A percentile compares a stretch with the other conserved stretches of the same genome.
Evolutionary conservation across 768 basidiomycete species (phyloP).

Genomic region (Pleurotus cornucopiae): DNA sequence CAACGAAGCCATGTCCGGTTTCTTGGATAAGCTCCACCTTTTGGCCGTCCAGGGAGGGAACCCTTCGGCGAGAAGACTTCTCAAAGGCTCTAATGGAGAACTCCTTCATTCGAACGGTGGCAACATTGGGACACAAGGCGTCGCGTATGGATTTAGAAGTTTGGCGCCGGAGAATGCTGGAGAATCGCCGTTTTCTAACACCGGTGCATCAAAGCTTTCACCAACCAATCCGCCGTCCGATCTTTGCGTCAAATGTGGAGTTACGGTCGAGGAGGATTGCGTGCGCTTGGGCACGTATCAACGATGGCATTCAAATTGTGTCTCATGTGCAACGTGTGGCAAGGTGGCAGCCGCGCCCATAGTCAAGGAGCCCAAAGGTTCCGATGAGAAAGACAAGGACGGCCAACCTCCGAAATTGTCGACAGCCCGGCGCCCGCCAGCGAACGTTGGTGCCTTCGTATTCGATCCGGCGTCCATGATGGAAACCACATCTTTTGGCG

Average conservation of each 20-base stretch:
- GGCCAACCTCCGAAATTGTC: constrained; percentile 55
- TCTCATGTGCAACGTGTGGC: constrained; percentile 82
- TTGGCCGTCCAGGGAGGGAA: constrained; percentile 85
- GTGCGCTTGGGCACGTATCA: constrained; percentile 93
- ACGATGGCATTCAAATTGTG: constrained; percentile 93
- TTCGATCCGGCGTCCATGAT: constrained; percentile 70
- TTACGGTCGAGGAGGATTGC: constrained; percentile 97
- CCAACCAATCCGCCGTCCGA: constrained; percentile 81
- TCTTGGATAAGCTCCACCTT: constrained; percentile 90
- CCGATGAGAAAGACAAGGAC: constrained; percentile 53
- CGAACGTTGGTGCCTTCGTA: constrained; percentile 74
- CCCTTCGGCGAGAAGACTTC: constrained; percentile 69
- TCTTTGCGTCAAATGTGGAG: constrained; percentile 82
- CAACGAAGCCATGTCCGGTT: constrained; percentile 79
- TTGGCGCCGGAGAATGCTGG: constrained; percentile 89
- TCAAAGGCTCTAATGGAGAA: constrained; percentile 73
- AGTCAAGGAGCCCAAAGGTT: constrained; percentile 54
- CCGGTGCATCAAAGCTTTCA: constrained; percentile 44
- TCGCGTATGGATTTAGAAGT: constrained; percentile 91
- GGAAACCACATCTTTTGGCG: constrained; percentile 67
- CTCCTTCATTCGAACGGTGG: constrained; percentile 37
- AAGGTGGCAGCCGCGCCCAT: constrained; percentile 64
- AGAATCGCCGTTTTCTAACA: constrained; percentile 67
- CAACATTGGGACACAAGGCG: constrained; percentile 78
- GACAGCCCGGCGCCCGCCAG: constrained; percentile 69